These are phyloP conservation scores for Phyllostachys edulis DNA, from an alignment of 176 grass and related monocot genomes.

Conservation along the genomic window DNA sequence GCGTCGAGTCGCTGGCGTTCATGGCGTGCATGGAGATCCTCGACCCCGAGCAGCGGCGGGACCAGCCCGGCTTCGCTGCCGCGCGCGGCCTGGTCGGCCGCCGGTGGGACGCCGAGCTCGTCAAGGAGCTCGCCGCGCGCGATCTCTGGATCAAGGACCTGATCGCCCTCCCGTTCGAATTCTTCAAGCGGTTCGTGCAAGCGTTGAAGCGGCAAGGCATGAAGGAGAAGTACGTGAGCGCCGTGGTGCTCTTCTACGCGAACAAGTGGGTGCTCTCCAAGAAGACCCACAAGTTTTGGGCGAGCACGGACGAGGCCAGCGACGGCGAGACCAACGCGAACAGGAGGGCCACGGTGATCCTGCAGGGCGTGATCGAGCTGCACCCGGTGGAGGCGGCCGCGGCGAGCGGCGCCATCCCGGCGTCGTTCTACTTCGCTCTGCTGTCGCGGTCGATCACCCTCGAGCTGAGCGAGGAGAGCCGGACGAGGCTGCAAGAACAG, in stretches of 20 bases:
- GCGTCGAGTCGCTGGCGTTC: constrained; percentile 91
- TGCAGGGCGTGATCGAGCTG: constrained; percentile 65
- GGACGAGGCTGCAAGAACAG: constrained; percentile 41
- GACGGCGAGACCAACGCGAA: constrained; percentile 54
- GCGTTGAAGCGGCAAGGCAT: constrained; percentile 85
- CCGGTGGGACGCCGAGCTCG: constrained; percentile 70
- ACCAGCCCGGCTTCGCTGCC: constrained; percentile 23
- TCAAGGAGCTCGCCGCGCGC: constrained; percentile 72
- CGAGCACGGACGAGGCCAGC: constrained; percentile 47
- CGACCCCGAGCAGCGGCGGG: constrained; percentile 68
- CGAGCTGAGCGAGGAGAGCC: constrained; percentile 44
- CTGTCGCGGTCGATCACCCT: constrained; percentile 67
- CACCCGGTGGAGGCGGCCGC: constrained; percentile 43
- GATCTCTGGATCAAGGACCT: constrained; percentile 95
- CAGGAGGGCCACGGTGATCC: constrained; percentile 53
- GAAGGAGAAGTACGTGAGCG: constrained; percentile 95
- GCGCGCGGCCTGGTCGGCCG: constrained; percentile 40
- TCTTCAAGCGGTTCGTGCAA: constrained; percentile 74
- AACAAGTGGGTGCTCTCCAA: constrained; percentile 99
- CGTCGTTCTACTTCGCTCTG: constrained; percentile 85
- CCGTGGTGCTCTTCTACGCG: constrained; percentile 81
- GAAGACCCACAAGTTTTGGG: constrained; percentile 95
- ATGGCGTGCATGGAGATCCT: constrained; percentile 99
- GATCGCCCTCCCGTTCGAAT: constrained; percentile 77
- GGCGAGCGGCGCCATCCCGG: constrained; percentile 37